Evolutionary conservation across 148 eudicot genomes (phyloP), one percentile per base, ranked within the genome.

Genomic region (Rhododendron henanense): DNA sequence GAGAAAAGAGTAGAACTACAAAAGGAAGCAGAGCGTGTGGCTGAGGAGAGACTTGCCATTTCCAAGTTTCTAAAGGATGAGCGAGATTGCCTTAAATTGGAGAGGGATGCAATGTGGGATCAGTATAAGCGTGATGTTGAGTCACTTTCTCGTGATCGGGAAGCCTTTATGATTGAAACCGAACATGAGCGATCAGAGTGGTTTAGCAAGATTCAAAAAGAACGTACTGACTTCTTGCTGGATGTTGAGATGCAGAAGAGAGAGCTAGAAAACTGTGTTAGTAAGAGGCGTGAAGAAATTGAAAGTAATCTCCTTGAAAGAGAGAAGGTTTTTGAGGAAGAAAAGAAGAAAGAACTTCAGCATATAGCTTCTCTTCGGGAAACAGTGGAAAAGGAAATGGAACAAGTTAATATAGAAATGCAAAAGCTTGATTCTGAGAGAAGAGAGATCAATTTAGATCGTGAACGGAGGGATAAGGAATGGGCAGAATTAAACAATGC

Each of bases 121-220:
- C 93, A 95, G 53, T 93, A 90, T 87, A 94, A 91, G 77, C 93
- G 81, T 67, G 92, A 94, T 87, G 81, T 85, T 53, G 97, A 95
- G 83, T 92, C 92, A 87, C 97, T 96, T 91, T 86, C 92, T 87
- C 93, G 74, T 86, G 98, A 96, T 78, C 89, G 93, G 21, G 97
- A 94, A 88, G 87, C 89, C 85, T 93, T 94, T 81, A 85, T 92
- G 92, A 92, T 59, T 50, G 94, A 96, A 87, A 91, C 92, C 78
- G 95, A 96, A 87, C 87, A 75, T 28, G 96, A 96, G 85, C 96
- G 96, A 35, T 88, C 94, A 19, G 95, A 93, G 87, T 94, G 95
- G 97, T 94, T 95, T 83, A 83, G 89, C 71, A 94, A 95, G 83
- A 93, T 96, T 92, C 94, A 96, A 80, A 94, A 95, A 88, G 98